A percentile compares a stretch with the other conserved stretches of the same genome.
phyloP scores from a whole-genome alignment of 2,329 filamentous ascomycete genomes.

The Pseudogymnoascus sp. region DNA sequence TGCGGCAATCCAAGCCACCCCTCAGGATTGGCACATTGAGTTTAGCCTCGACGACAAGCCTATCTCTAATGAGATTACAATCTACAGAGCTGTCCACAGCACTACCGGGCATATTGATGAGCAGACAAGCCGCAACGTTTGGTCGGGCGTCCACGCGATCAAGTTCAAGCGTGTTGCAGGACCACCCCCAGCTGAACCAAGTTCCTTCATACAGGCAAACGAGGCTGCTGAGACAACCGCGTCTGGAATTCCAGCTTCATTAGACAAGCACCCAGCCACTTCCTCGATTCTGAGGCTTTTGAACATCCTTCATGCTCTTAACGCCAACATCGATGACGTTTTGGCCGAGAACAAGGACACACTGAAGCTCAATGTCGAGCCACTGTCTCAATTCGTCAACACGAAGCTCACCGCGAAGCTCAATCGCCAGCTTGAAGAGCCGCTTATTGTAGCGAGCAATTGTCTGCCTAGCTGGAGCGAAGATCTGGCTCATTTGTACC shows the following conservation, averaged over 20 bases:
- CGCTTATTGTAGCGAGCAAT: constrained; percentile 92
- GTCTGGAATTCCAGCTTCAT: constrained; percentile 65
- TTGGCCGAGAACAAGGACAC: constrained; percentile 69
- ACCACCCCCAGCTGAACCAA: constrained; percentile 68
- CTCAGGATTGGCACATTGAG: constrained; percentile 96
- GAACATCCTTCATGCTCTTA: constrained; percentile 85
- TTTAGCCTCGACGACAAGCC: constrained; percentile 82
- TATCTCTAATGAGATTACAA: constrained; percentile 85
- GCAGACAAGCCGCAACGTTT: constrained; percentile 67
- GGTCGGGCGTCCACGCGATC: constrained; percentile 85
- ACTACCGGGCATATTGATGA: constrained; percentile 54
- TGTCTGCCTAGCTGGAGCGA: constrained; percentile 95
- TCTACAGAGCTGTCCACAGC: constrained; percentile 83
- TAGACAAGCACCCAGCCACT: constrained; percentile 77
- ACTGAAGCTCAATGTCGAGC: constrained; percentile 69
- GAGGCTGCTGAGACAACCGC: constrained; percentile 47
- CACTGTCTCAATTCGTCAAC: constrained; percentile 91
- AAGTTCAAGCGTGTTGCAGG: constrained; percentile 84
- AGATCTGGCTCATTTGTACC: constrained; percentile 85
- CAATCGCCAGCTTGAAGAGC: constrained; percentile 93
- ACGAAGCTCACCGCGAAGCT: constrained; percentile 97
- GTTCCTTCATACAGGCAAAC: constrained; percentile 50
- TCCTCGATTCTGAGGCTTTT: constrained; percentile 82
- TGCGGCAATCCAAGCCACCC: constrained; percentile 69
- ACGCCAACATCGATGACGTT: constrained; percentile 88